A percentile compares a stretch with the other conserved stretches of the same genome.
These are phyloP conservation scores for Coix lacrymajobi DNA, from an alignment of 176 grass and related monocot species.

Conservation along the genomic window DNA sequence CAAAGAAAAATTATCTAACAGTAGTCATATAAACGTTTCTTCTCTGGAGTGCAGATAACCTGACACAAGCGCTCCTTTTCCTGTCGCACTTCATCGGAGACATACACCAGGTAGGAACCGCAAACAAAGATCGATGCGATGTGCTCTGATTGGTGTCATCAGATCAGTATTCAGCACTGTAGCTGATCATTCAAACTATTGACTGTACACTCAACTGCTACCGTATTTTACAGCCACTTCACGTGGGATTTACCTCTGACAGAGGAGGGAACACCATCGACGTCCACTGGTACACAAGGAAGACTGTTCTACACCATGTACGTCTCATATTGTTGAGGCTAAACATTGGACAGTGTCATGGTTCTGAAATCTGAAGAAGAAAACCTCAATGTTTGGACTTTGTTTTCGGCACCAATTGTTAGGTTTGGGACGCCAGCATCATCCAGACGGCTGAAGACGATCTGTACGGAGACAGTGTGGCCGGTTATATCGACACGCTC, in stretches of 20 bases:
- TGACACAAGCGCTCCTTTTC: constrained; percentile 66
- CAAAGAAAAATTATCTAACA: too few species aligned
- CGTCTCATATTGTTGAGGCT: background rate
- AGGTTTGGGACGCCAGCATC: constrained; percentile 48
- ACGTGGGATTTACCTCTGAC: constrained; percentile 62
- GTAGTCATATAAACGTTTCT: background rate
- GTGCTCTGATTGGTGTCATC: background rate
- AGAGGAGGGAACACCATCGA: constrained; percentile 62
- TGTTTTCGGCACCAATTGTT: background rate
- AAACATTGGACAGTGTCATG: background rate
- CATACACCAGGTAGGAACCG: constrained; percentile 49
- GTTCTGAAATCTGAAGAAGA: background rate
- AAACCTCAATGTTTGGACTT: background rate
- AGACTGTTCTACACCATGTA: constrained; percentile 66
- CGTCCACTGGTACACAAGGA: constrained; percentile 60
- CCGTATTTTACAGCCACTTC: constrained; percentile 43
- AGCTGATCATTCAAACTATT: background rate
- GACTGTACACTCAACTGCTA: background rate
- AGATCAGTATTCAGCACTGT: background rate
- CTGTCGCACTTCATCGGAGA: constrained; percentile 69
- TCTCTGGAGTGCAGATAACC: constrained; percentile 30
- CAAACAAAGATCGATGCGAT: background rate
- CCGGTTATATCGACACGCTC: constrained; percentile 17
- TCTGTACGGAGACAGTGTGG: background rate
- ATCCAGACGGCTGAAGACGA: constrained; percentile 29